phyloP scores from a whole-genome alignment of 2,329 filamentous ascomycete species.

The Fusarium sacchari region DNA sequence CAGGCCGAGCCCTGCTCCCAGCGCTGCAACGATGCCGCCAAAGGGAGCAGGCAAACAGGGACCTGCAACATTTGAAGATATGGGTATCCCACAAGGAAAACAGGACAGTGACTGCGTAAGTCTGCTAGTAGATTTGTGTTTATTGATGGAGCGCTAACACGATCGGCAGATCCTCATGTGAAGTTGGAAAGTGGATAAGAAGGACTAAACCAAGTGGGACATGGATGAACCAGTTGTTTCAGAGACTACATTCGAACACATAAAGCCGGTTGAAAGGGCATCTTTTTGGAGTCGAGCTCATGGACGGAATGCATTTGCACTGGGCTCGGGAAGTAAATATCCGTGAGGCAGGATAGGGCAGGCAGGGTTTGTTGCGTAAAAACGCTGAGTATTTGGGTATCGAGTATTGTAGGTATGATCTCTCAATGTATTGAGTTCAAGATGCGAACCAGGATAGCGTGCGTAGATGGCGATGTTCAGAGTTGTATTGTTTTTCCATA shows the following conservation, averaged over 20 bases:
- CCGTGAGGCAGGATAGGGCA: slow-evolving; percentile 4
- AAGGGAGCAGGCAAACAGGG: slow-evolving; percentile 68
- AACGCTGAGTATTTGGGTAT: slow-evolving; percentile 24
- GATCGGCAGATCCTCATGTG: slow-evolving; percentile 43
- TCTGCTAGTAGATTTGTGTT: slow-evolving; percentile 33
- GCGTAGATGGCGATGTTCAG: slow-evolving; percentile 1
- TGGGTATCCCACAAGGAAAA: slow-evolving; percentile 90
- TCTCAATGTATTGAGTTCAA: slow-evolving; percentile 25
- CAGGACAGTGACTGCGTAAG: slow-evolving; percentile 91
- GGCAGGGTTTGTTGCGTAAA: slow-evolving; percentile 14
- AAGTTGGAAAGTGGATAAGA: neutral
- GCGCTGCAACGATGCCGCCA: slow-evolving; percentile 51
- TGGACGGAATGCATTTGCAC: slow-evolving; percentile 32
- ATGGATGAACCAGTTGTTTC: slow-evolving; percentile 2
- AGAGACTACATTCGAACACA: slow-evolving; percentile 11
- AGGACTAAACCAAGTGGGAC: neutral
- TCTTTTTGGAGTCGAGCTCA: slow-evolving; percentile 34
- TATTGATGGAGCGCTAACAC: neutral
- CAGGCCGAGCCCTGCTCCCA: slow-evolving; percentile 46
- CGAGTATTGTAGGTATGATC: slow-evolving; percentile 21
- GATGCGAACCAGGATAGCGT: slow-evolving; percentile 8
- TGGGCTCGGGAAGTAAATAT: slow-evolving; percentile 18
- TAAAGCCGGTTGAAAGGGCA: slow-evolving; percentile 19
- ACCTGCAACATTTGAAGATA: slow-evolving; percentile 96
- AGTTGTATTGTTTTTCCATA: neutral